Evolutionary conservation across 2,329 filamentous ascomycete genomes (phyloP).

Genomic region (Aspergillus carbonarius): DNA sequence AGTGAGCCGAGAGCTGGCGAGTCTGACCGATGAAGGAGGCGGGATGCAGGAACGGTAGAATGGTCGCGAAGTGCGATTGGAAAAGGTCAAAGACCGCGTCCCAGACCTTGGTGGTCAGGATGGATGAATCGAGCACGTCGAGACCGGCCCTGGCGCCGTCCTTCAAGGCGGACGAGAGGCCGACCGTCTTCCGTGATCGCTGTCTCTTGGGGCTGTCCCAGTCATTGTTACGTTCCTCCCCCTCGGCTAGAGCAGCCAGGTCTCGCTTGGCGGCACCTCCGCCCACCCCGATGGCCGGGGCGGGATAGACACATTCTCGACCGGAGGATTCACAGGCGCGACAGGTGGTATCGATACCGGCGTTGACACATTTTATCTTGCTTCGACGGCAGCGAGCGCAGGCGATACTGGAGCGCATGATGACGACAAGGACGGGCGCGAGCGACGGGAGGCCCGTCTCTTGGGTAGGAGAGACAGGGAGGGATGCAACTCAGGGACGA

Average conservation of each 20-base stretch:
- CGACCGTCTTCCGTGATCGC: slow-evolving; percentile 38
- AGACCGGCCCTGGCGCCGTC: slow-evolving; percentile 34
- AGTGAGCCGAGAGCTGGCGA: slow-evolving; percentile 34
- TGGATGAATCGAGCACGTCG: slow-evolving; percentile 50
- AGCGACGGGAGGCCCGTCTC: slow-evolving; percentile 21
- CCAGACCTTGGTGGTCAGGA: slow-evolving; percentile 58
- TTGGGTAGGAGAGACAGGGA: slow-evolving; percentile 1
- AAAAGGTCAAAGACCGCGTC: slow-evolving; percentile 59
- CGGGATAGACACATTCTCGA: slow-evolving; percentile 71
- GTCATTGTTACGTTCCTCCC: slow-evolving; percentile 42
- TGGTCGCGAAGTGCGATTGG: slow-evolving; percentile 57
- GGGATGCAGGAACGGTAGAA: slow-evolving; percentile 58
- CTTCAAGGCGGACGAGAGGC: slow-evolving; percentile 27
- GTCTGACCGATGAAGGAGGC: slow-evolving; percentile 54
- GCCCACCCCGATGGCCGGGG: slow-evolving; percentile 39
- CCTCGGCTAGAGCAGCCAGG: slow-evolving; percentile 35
- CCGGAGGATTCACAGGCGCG: slow-evolving; percentile 71
- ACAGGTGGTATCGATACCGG: slow-evolving; percentile 69
- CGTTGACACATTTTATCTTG: slow-evolving; percentile 86
- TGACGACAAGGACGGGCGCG: slow-evolving; percentile 14
- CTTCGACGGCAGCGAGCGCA: slow-evolving; percentile 73
- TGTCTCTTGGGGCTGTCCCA: slow-evolving; percentile 45
- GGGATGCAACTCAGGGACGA: neutral
- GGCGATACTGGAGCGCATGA: slow-evolving; percentile 75
- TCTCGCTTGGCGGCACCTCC: slow-evolving; percentile 38